Percentiles rank a stretch among this genome's conserved stretches.
These are phyloP conservation scores for Truncatella angustata DNA, from an alignment of 2,329 filamentous ascomycete species.

Conservation along the genomic window DNA sequence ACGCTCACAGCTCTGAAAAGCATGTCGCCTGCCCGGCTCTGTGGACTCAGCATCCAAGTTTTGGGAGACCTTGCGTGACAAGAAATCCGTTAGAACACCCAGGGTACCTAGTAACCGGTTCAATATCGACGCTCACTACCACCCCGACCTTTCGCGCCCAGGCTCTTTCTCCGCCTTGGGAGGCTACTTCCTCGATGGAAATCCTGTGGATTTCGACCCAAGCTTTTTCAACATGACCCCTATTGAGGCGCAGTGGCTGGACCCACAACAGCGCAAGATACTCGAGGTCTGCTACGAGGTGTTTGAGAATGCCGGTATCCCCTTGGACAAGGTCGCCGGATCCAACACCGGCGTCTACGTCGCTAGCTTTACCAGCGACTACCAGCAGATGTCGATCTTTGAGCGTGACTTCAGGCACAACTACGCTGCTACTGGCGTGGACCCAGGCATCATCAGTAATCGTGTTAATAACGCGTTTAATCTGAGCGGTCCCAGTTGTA, in stretches of 20 bases:
- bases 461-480: slow-evolving; percentile 37
- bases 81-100: slow-evolving; percentile 10
- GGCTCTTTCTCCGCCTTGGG: slow-evolving; percentile 19
- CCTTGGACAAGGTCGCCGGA: slow-evolving; percentile 23
- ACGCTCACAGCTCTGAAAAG: slow-evolving; percentile 7
- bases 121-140: slow-evolving; percentile 20
- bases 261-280: slow-evolving; percentile 40
- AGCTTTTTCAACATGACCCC: slow-evolving; percentile 39
- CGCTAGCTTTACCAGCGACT: slow-evolving; percentile 22
- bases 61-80: slow-evolving; percentile 18
- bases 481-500: slow-evolving; percentile 27
- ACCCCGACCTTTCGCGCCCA: slow-evolving; percentile 15
- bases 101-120: slow-evolving; percentile 12
- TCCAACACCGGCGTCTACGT: slow-evolving; percentile 27
- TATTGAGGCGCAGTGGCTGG: slow-evolving; percentile 37
- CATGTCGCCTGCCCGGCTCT: slow-evolving; percentile 19
- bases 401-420: slow-evolving; percentile 25
- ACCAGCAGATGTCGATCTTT: slow-evolving; percentile 23
- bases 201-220: slow-evolving; percentile 21
- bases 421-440: slow-evolving; percentile 30
- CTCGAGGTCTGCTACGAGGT: slow-evolving; percentile 41
- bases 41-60: slow-evolving; percentile 17
- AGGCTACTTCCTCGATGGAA: slow-evolving; percentile 23
- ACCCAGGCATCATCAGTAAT: slow-evolving; percentile 34
- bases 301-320: slow-evolving; percentile 33